phyloP scores from a whole-genome alignment of 2,329 filamentous ascomycete species.

The Scedosporium dehoogii region DNA sequence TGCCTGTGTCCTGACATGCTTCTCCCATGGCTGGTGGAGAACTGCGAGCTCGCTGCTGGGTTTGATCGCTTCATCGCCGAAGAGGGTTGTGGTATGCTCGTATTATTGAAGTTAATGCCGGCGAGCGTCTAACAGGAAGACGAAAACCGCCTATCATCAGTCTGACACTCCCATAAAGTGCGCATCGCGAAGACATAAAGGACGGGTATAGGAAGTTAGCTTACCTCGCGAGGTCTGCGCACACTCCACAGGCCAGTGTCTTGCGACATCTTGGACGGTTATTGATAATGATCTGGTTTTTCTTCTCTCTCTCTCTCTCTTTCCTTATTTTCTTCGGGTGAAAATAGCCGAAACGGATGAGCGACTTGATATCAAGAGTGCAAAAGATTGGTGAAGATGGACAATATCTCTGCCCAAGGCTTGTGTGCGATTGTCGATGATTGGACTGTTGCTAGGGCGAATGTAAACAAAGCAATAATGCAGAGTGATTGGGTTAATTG shows the following conservation, averaged over 20 bases:
- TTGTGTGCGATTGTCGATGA: neutral
- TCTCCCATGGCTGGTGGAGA: slow-evolving; percentile 61
- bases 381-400: neutral
- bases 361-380: too few species aligned
- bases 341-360: too few species aligned
- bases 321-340: too few species aligned
- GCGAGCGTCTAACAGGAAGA: slow-evolving; percentile 62
- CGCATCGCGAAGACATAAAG: too few species aligned
- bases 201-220: slow-evolving; percentile 13
- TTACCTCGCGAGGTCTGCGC: slow-evolving; percentile 81
- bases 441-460: neutral
- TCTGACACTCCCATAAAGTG: too few species aligned
- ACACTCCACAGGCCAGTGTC: slow-evolving; percentile 84
- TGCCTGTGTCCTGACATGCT: slow-evolving; percentile 76
- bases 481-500: neutral
- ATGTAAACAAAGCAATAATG: neutral
- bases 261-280: slow-evolving; percentile 59
- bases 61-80: slow-evolving; percentile 92
- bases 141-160: neutral
- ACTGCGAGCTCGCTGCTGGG: slow-evolving; percentile 58
- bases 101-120: slow-evolving; percentile 64
- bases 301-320: neutral
- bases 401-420: neutral
- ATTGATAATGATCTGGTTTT: too few species aligned
- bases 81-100: slow-evolving; percentile 77